Conservation (phyloP, 768 basidiomycete genomes). For the Piloderma croceum region DNA sequence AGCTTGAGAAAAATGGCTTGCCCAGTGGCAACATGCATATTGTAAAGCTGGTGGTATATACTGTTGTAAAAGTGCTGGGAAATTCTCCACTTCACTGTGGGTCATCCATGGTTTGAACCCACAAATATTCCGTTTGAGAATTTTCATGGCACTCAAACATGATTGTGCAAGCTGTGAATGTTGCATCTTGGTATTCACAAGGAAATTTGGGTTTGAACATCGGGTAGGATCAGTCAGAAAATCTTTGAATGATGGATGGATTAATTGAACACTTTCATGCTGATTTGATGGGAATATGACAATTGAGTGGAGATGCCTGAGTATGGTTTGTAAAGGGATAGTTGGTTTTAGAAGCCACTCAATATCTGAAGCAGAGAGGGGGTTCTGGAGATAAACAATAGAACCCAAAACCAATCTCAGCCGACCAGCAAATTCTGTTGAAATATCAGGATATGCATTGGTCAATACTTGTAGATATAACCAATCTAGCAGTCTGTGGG, state of each 20-base stretch:
- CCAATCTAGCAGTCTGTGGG: slow-evolving; percentile 9
- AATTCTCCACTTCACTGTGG: too few species aligned
- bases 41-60: not conserved
- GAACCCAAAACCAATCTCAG: too few species aligned
- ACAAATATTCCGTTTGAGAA: too few species aligned
- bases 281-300: slow-evolving; percentile 7
- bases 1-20: not conserved
- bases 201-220: slow-evolving; percentile 7
- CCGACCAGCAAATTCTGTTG: not conserved
- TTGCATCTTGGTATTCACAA: slow-evolving; percentile 5
- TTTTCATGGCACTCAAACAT: too few species aligned
- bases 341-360: too few species aligned
- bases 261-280: too few species aligned
- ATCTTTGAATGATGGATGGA: too few species aligned
- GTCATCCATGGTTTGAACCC: too few species aligned
- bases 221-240: slow-evolving; percentile 9
- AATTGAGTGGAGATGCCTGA: slow-evolving; percentile 13
- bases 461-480: slow-evolving; percentile 10
- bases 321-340: slow-evolving; percentile 4
- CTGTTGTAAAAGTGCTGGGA: too few species aligned
- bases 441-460: slow-evolving; percentile 9
- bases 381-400: too few species aligned
- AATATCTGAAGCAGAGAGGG: too few species aligned
- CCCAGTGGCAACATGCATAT: not conserved
- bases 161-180: too few species aligned